Conservation (phyloP, 176 grass and related monocot species). For the Lolium rigidum region DNA sequence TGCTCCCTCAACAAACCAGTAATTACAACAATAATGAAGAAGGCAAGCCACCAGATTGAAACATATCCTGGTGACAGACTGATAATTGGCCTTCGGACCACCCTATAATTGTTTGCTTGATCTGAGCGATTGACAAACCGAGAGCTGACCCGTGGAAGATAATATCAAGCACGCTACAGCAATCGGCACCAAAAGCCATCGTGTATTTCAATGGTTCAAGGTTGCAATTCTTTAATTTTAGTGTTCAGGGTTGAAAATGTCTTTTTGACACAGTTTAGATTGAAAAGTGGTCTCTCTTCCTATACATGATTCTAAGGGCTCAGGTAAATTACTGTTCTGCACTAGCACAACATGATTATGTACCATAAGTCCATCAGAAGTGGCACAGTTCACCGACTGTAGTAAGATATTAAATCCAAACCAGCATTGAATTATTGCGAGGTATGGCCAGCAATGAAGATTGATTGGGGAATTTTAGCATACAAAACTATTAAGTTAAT, state of each 20-base stretch:
- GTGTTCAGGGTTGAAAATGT: neutral
- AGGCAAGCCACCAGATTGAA: neutral
- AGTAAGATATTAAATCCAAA: too few species aligned
- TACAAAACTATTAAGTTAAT: neutral
- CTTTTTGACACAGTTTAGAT: neutral
- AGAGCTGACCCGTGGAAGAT: neutral
- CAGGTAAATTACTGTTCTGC: neutral
- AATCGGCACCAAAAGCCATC: neutral
- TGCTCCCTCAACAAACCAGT: neutral
- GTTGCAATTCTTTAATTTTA: neutral
- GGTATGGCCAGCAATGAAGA: too few species aligned
- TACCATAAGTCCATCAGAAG: constrained; percentile 12
- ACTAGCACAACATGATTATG: constrained; percentile 17
- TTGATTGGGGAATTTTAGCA: too few species aligned
- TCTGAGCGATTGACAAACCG: neutral
- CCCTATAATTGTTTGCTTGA: too few species aligned
- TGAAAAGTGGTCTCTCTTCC: neutral
- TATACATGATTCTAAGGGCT: constrained; percentile 19
- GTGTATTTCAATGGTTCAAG: constrained; percentile 10
- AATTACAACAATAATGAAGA: neutral
- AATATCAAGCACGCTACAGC: constrained; percentile 3
- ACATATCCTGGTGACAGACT: neutral
- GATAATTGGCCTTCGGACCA: too few species aligned
- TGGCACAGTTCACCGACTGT: neutral
- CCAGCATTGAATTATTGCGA: too few species aligned